phyloP scores from a whole-genome alignment of 345 rosid genomes.

The Excoecaria agallocha region DNA sequence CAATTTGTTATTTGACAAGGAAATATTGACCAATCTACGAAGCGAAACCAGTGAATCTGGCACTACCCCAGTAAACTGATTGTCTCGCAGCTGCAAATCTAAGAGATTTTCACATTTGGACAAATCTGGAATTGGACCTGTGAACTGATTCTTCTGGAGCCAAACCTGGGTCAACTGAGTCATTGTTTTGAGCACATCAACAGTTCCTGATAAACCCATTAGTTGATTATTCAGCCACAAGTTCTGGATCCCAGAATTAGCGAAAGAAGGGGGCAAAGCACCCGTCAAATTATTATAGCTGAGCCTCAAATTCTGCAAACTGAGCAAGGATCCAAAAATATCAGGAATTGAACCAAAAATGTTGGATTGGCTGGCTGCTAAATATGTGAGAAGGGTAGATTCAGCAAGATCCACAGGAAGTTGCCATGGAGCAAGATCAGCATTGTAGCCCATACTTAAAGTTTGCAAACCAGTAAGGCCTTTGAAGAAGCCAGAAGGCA shows the following conservation, averaged over 20 bases:
- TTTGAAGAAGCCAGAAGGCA: constrained; percentile 50
- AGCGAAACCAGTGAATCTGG: constrained; percentile 46
- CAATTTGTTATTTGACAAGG: constrained; percentile 64
- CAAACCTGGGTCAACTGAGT: constrained; percentile 59
- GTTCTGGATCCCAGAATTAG: constrained; percentile 43
- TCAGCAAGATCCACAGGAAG: constrained; percentile 56
- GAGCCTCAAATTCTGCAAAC: constrained; percentile 51
- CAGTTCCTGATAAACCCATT: constrained; percentile 53
- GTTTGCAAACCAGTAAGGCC: constrained; percentile 55
- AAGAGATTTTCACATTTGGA: constrained; percentile 46
- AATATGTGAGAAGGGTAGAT: constrained; percentile 36
- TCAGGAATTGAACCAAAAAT: constrained; percentile 63
- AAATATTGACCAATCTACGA: constrained; percentile 43
- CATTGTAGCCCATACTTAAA: constrained; percentile 47
- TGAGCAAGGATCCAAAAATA: constrained; percentile 45
- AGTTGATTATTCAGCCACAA: constrained; percentile 74
- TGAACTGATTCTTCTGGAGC: constrained; percentile 69
- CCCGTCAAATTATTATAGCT: constrained; percentile 84
- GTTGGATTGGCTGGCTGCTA: constrained; percentile 42
- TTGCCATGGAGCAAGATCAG: constrained; percentile 44
- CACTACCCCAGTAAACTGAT: constrained; percentile 65
- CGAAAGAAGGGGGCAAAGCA: constrained; percentile 55
- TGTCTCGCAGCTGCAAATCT: constrained; percentile 80
- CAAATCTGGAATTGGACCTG: constrained; percentile 79
- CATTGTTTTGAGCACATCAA: constrained; percentile 62